Evolutionary conservation across 352 stramenopile species (phyloP), one percentile per base, ranked within the genome.

Genomic region (Halophytophthora batemanensis): DNA sequence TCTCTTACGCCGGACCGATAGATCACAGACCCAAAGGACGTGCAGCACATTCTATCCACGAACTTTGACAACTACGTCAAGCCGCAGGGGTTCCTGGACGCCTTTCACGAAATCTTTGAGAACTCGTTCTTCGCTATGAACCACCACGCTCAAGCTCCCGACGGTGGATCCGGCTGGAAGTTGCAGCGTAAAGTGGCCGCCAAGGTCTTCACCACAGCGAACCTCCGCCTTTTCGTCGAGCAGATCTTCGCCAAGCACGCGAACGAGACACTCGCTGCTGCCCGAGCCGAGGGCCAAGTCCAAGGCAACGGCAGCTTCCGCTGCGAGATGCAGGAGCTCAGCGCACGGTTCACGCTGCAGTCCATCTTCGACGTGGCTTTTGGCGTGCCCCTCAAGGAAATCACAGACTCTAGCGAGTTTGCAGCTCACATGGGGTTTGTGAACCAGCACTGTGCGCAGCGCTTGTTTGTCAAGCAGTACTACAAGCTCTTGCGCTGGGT

Each of bases 141-240:
- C 46, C 77, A 87, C 45, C 77, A 87, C 48, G 46, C 59, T n/a
- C 37, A 80, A 47, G 66, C 63, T n/a, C 49, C 56, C 1, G 74
- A 82, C 41, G 66, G 81, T 17, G 82, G 82, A 23, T 66, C 52
- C 48, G 71, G 66, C 37, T 96, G 86, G 86, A 53, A 66, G 2
- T 46, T 87, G 7, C 86, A 96, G 50, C 76, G 86, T 46, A 94
- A 94, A 45, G 76, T 79, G 19, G 85, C 86, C 39, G 90, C 82
- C 21, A 90, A 93, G 47, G 91, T 97, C 21, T 96, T 96, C 22
- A 93, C 81, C 25, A 78, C 69, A 1, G 60, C 47, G 19, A 86
- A 85, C 37, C 84, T 88, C 14, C 65, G 67, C 18, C 56, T 60
- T 1, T 81, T 74, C 38, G 63, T 58, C 2, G 74, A 82, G 48